Percentiles rank a stretch among this genome's conserved stretches.
Conservation (phyloP, 768 basidiomycete species). For the Leccinum truebloodii region DNA sequence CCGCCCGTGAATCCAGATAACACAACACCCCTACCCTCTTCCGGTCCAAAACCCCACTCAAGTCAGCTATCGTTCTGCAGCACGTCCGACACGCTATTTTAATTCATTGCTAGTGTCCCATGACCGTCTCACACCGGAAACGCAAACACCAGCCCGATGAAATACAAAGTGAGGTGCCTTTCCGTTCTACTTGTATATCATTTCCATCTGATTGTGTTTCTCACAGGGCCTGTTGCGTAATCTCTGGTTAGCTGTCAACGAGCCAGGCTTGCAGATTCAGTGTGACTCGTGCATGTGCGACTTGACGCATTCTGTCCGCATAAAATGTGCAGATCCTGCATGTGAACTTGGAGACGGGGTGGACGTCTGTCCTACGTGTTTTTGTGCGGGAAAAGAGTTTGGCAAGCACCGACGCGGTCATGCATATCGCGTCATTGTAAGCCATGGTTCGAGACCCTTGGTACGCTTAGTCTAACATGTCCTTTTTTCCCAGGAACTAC, state of each 20-base stretch:
- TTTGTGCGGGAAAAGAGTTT: constrained; percentile 90
- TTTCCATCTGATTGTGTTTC: constrained; percentile 20
- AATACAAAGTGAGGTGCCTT: constrained; percentile 52
- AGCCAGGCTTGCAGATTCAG: constrained; percentile 79
- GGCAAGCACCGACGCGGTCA: constrained; percentile 83
- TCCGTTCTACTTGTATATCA: background rate
- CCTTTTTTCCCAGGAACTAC: constrained; percentile 69
- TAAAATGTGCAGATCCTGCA: constrained; percentile 87
- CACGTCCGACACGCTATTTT: background rate
- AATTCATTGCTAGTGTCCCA: constrained; percentile 21
- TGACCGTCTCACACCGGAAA: constrained; percentile 71
- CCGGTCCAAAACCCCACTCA: background rate
- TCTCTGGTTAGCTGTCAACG: constrained; percentile 59
- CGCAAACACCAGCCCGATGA: constrained; percentile 64
- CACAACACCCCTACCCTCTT: constrained; percentile 1
- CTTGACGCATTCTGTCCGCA: constrained; percentile 94
- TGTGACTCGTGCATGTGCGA: constrained; percentile 86
- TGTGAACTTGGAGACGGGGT: constrained; percentile 80
- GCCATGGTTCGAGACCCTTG: constrained; percentile 16
- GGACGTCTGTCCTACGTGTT: constrained; percentile 92
- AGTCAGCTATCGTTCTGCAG: background rate
- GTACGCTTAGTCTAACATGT: constrained; percentile 1
- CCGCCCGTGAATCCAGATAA: background rate
- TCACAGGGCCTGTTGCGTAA: constrained; percentile 33
- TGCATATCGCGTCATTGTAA: constrained; percentile 88